These are phyloP conservation scores for Tricholoma hemisulphureum DNA, from an alignment of 768 basidiomycete genomes.

Conservation along the genomic window DNA sequence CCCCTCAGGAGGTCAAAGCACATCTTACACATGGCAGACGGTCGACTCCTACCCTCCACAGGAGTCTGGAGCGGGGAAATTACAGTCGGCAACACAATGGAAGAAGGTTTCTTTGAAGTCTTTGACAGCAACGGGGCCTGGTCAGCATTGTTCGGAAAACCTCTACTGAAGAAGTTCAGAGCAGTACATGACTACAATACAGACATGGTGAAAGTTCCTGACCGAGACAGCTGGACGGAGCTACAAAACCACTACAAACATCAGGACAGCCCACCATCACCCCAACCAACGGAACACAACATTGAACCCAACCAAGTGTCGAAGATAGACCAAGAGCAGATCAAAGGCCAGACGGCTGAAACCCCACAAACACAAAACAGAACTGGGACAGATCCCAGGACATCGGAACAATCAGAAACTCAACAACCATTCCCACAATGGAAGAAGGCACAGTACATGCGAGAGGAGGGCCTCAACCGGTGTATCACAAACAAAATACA, in stretches of 20 bases:
- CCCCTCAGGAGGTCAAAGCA: neutral
- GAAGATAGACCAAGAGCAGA: too few relatives aligned
- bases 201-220: conserved; percentile 10
- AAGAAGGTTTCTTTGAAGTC: conserved; percentile 17
- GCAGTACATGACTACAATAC: conserved; percentile 24
- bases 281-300: conserved; percentile 4
- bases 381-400: too few relatives aligned
- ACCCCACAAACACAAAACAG: too few relatives aligned
- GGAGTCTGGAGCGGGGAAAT: conserved; percentile 7
- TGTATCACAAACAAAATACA: too few relatives aligned
- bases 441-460: too few relatives aligned
- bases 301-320: conserved; percentile 11
- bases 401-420: too few relatives aligned
- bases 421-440: too few relatives aligned
- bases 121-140: conserved; percentile 27
- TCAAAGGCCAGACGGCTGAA: too few relatives aligned
- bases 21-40: conserved; percentile 24
- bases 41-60: conserved; percentile 6
- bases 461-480: too few relatives aligned
- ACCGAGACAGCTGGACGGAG: too few relatives aligned
- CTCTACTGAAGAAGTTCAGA: conserved; percentile 19
- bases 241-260: neutral
- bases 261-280: conserved; percentile 1
- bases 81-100: neutral
- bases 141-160: conserved; percentile 31